A percentile compares a stretch with the other conserved stretches of the same genome.
These are phyloP conservation scores for Picochlorum sp. DNA, from an alignment of 139 green algal species.

Conservation along the genomic window DNA sequence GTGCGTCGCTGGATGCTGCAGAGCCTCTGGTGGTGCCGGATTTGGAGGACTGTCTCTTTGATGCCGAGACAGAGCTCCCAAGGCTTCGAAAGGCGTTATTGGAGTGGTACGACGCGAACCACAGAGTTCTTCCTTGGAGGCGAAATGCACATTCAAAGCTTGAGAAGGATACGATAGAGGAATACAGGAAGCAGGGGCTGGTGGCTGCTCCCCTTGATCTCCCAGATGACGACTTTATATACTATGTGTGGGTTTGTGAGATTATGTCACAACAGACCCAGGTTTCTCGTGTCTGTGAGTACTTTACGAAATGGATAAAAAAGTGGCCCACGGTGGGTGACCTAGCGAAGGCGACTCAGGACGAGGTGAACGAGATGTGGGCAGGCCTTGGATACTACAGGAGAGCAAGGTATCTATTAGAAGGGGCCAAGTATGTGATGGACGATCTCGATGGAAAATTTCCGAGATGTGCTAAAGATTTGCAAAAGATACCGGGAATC, in stretches of 20 bases:
- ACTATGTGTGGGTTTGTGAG: slow-evolving; percentile 78
- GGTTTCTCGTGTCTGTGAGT: slow-evolving; percentile 36
- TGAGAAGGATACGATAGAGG: neutral
- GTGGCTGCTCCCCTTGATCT: slow-evolving; percentile 34
- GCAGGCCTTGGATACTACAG: slow-evolving; percentile 95
- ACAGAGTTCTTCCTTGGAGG: slow-evolving; percentile 84
- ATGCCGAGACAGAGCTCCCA: neutral
- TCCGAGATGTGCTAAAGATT: slow-evolving; percentile 47
- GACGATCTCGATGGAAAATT: slow-evolving; percentile 55
- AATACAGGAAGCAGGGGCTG: slow-evolving; percentile 8
- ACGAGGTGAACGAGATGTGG: slow-evolving; percentile 87
- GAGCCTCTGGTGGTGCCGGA: slow-evolving; percentile 1
- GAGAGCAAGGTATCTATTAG: slow-evolving; percentile 78
- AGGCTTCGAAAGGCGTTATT: slow-evolving; percentile 51
- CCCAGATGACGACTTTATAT: slow-evolving; percentile 68
- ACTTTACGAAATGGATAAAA: slow-evolving; percentile 62
- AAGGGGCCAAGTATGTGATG: slow-evolving; percentile 77
- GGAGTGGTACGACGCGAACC: slow-evolving; percentile 80
- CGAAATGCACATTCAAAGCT: slow-evolving; percentile 54
- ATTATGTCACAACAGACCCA: slow-evolving; percentile 97
- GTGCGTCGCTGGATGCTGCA: neutral
- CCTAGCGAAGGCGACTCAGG: slow-evolving; percentile 66
- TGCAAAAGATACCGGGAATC: slow-evolving; percentile 74
- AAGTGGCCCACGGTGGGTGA: slow-evolving; percentile 73
- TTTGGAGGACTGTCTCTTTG: neutral